Evolutionary conservation across 2,329 filamentous ascomycete species (phyloP).

Genomic region (Aspergillus floridensis): DNA sequence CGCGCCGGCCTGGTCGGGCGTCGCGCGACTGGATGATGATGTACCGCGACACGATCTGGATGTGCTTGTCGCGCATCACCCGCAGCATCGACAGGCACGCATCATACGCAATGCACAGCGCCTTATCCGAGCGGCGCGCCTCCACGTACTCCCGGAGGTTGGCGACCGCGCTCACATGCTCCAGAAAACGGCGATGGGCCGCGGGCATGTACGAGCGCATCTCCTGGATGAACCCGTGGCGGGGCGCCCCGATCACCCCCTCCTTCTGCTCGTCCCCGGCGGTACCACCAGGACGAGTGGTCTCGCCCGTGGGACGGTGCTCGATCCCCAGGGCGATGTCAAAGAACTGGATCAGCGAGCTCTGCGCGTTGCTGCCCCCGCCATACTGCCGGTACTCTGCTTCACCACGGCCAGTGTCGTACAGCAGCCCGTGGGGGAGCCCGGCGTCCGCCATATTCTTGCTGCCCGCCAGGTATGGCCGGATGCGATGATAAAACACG

Average conservation of each 20-base stretch:
- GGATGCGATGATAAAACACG: conserved; percentile 92
- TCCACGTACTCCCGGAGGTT: conserved; percentile 87
- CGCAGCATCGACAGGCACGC: conserved; percentile 80
- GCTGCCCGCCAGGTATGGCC: conserved; percentile 92
- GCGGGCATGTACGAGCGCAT: conserved; percentile 98
- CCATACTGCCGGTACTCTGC: conserved; percentile 78
- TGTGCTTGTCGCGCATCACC: conserved; percentile 85
- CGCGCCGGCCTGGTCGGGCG: conserved; percentile 55
- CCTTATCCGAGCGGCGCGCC: conserved; percentile 57
- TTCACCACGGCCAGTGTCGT: conserved; percentile 72
- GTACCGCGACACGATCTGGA: conserved; percentile 92
- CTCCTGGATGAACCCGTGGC: conserved; percentile 90
- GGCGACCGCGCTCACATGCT: conserved; percentile 72
- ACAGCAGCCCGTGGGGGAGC: conserved; percentile 80
- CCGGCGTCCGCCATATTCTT: conserved; percentile 98
- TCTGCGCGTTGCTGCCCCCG: conserved; percentile 95
- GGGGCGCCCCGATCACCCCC: conserved; percentile 51
- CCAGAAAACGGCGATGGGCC: conserved; percentile 81
- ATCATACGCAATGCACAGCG: conserved; percentile 79
- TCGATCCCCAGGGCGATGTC: conserved; percentile 87
- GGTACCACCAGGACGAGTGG: conserved; percentile 38
- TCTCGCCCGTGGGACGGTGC: conserved; percentile 83
- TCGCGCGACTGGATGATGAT: conserved; percentile 86
- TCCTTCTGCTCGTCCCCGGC: conserved; percentile 36
- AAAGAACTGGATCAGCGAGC: conserved; percentile 95